Base-by-base conservation (phyloP, 169 alveolate species). In the Cryptosporidium meleagridis region DNA sequence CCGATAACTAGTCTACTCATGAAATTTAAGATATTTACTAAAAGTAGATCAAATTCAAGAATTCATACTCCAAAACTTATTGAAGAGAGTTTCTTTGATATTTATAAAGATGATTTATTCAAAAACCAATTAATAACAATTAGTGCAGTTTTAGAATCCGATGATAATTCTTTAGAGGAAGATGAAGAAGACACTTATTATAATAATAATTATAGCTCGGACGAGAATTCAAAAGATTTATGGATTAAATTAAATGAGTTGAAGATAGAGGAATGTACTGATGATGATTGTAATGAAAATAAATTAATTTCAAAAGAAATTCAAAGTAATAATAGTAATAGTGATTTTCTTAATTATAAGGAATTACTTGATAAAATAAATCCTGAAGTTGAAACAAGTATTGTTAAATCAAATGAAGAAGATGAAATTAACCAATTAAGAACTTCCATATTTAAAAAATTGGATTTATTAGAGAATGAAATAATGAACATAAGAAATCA, bases 1-100 rank as follows among this genome's bases (percentile, higher is more conserved):
- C 14, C 51, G 0, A 9, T 9, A 41, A 3, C 5, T 41, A 41
- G 51, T 41, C 5, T 41, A 41, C 14, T 45, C 12, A 55, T 73
- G 86, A 73, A 73, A 21, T 73, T 73, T 39, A 73, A 58, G 55
- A 73, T 73, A 33, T 73, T 52, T 55, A 51, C 86, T 3, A 73
- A 55, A 53, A 70, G 85, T n/a, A 48, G 69, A 31, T 73, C 71
- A 48, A 73, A 55, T 53, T 53, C 70, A 55, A 48, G 70, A 73
- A 73, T 58, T 31, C 61, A 33, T 37, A 73, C 86, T 18, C 86
- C 86, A 31, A 73, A 55, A 55, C 51, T 73, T 8, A 58, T 53
- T 35, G 70, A 73, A 31, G 51, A 39, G 4, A 33, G 67, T 73
- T 73, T 51, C 23, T 52, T 73, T 35, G 69, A 73, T 37, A 29